Base-by-base conservation (phyloP, 345 rosid species). In the Eucalyptus albens region DNA sequence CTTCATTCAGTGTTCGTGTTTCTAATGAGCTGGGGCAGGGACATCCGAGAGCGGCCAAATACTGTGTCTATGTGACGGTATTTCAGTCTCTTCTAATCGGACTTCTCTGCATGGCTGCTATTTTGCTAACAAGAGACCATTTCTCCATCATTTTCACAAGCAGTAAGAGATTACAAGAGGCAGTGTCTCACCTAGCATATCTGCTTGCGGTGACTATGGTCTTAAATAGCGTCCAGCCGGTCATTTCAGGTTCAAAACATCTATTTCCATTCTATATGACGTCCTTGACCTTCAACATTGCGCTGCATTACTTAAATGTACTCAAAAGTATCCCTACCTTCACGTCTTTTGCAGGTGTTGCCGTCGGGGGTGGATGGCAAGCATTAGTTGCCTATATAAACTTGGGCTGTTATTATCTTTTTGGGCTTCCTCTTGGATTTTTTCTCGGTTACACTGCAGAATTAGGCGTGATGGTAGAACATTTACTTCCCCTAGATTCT, bases 281-380 rank as follows among this genome's bases (percentile, higher is more conserved):
- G 22, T 87, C 72, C 33, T 62, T 53, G 56, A 37, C 45, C 83
- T 77, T 37, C 47, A 37, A 2, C 47, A 4, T 40, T 1, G 27
- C 2, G 3, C 83, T 21, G 83, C 15, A 2, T n/a, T 37, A 37
- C 83, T 11, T 37, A 21, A 77, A 5, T 6, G 83, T 77, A 77
- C 27, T 77, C 15, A 77, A 77, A 77, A 12, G 22, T 37, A 42
- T 26, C 83, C 83, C 83, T 37, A 37, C 27, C 83, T 77, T 40
- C 47, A 37, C 33, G 7, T 47, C 16, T 77, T 88, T 49, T 7
- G 29, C 83, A 97, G 99, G 99, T 87, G 99, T 96, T 88, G 98
- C 98, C 45, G 86, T 97, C 21, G 97, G 99, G 11, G 96, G 94
- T 45, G 99, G 99, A 45, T 97, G 99, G 98, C 99, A 97, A 93